phyloP scores from a whole-genome alignment of 495 filamentous ascomycete species.

The Neurospora sp. region DNA sequence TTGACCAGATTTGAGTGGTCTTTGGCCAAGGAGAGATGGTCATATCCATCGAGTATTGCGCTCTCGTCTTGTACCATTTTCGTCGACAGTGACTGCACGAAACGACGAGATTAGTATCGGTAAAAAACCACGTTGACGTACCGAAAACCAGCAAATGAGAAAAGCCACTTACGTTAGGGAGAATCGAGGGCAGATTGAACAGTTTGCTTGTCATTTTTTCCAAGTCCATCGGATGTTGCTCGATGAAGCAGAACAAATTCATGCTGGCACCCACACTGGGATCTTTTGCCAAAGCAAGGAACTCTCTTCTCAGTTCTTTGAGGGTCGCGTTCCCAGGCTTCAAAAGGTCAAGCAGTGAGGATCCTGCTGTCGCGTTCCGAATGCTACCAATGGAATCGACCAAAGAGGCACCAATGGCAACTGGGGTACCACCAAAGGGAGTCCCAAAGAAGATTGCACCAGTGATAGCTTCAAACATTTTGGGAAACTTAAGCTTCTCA shows the following conservation, averaged over 20 bases:
- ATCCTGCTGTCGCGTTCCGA: no score
- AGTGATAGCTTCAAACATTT: constrained; percentile 25
- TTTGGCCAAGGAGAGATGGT: neutral
- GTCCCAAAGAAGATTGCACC: constrained; percentile 27
- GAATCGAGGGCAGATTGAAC: no score
- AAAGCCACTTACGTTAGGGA: no score
- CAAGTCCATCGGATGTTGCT: neutral
- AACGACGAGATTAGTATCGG: no score
- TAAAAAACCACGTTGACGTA: no score
- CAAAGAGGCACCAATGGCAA: constrained; percentile 11
- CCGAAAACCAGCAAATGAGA: no score
- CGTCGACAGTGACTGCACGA: neutral
- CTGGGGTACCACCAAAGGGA: constrained; percentile 22
- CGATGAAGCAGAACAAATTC: neutral
- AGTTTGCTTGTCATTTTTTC: neutral
- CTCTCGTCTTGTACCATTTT: neutral
- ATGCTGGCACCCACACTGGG: neutral
- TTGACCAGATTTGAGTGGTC: neutral
- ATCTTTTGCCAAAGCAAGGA: neutral
- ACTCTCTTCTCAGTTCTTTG: constrained; percentile 14
- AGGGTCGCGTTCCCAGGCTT: neutral
- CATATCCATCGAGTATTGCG: neutral
- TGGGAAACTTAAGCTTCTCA: constrained; percentile 13
- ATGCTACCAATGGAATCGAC: no score
- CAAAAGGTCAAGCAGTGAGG: no score